phyloP scores from a whole-genome alignment of 345 rosid species.

The Dipteronia sinensis region DNA sequence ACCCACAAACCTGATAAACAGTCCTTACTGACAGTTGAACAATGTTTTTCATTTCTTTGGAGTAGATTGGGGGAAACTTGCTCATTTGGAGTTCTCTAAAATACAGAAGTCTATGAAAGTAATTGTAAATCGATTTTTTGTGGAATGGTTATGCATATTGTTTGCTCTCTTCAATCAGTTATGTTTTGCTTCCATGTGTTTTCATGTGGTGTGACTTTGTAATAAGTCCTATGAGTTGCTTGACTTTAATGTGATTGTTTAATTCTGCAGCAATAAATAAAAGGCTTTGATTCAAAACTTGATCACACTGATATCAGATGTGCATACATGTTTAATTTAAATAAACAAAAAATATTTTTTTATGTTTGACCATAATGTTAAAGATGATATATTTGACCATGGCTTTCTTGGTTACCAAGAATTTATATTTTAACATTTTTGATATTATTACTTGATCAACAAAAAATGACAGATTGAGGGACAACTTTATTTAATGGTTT shows the following conservation, averaged over 20 bases:
- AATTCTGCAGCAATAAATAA: no score
- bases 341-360: no score
- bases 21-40: not conserved
- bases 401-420: not conserved
- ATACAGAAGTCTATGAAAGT: no score
- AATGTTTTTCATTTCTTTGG: not conserved
- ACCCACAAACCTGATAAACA: not conserved
- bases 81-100: no score
- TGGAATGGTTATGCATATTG: not conserved
- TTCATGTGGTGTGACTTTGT: not conserved
- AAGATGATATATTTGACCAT: not conserved
- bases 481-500: not conserved
- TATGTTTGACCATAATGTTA: no score
- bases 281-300: not conserved
- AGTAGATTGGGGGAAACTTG: no score
- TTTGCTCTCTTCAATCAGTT: not conserved
- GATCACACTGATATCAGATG: no score
- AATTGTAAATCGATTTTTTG: not conserved
- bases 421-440: not conserved
- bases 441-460: not conserved
- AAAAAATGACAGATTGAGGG: not conserved
- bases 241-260: not conserved
- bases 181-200: not conserved
- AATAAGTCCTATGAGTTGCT: not conserved
- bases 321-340: no score